A percentile compares a stretch with the other conserved stretches of the same genome.
These are phyloP conservation scores for Sugiyamaella grinbergsii DNA, from an alignment of 1,139 yeast species.

Conservation along the genomic window DNA sequence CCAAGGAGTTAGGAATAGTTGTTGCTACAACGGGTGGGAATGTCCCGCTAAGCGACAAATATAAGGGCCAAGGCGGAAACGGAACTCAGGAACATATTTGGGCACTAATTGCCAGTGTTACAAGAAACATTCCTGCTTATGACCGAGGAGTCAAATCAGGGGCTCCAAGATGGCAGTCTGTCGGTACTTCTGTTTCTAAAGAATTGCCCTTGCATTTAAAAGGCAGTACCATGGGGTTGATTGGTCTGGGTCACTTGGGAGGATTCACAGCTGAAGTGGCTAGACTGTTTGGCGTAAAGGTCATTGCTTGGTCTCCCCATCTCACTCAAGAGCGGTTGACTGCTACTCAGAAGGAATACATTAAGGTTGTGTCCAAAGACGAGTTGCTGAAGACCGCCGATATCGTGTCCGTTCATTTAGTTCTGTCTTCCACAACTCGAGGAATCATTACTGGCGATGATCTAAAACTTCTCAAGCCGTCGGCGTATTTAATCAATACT, in stretches of 20 bases:
- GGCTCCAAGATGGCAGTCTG: slow-evolving; percentile 31
- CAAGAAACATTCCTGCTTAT: slow-evolving; percentile 28
- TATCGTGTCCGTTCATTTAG: slow-evolving; percentile 53
- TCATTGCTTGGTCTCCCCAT: slow-evolving; percentile 53
- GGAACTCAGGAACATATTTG: slow-evolving; percentile 30
- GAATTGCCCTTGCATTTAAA: slow-evolving; percentile 45
- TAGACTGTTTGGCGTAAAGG: slow-evolving; percentile 59
- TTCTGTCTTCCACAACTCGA: slow-evolving; percentile 25
- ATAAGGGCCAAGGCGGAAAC: slow-evolving; percentile 20
- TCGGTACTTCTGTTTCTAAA: slow-evolving; percentile 46
- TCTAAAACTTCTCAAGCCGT: slow-evolving; percentile 20
- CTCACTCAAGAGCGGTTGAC: slow-evolving; percentile 26
- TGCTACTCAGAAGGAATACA: slow-evolving; percentile 36
- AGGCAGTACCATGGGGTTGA: slow-evolving; percentile 60
- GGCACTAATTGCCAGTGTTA: slow-evolving; percentile 27
- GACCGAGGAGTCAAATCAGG: slow-evolving; percentile 23
- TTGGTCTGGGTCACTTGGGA: slow-evolving; percentile 75
- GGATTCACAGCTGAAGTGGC: slow-evolving; percentile 61
- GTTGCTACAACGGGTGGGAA: slow-evolving; percentile 25
- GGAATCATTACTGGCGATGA: slow-evolving; percentile 25
- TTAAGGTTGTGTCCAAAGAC: slow-evolving; percentile 57
- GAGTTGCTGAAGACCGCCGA: slow-evolving; percentile 56
- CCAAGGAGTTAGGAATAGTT: slow-evolving; percentile 25
- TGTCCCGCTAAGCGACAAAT: background rate
- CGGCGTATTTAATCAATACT: slow-evolving; percentile 23